Base-by-base conservation (phyloP, 345 rosid genomes). In the Eucalyptus cloeziana region DNA sequence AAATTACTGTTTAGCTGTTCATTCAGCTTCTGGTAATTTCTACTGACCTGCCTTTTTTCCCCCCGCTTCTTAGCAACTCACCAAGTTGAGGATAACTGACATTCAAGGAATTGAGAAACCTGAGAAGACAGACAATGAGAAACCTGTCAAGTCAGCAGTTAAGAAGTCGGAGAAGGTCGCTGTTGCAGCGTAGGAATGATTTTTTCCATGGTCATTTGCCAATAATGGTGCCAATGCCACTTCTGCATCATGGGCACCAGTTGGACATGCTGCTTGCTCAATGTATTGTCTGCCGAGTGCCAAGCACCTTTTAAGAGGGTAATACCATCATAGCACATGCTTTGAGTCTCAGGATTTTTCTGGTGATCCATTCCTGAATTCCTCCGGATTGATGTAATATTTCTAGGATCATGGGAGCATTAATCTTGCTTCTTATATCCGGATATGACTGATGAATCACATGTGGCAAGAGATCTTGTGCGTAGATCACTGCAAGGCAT, bases 31-130 rank as follows among this genome's bases (percentile, higher is more conserved):
- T 86, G 37, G 49, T 51, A 45, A 51, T 62, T 85, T 85, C 81
- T 31, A 52, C 79, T 90, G 10, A 90, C 37, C 45, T 87, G 27
- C 50, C 31, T 80, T 90, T 88, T 6, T 17, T 10, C 4, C 2
- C 45, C 7, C 22, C 2, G n/a, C 45, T 4, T 56, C 62, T 88
- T 96, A 98, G 99, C 99, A 98, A 93, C 91, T 98, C 89, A 98
- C 99, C 2, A 96, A 96, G 91, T 93, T 98, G 94, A 96, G 99
- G 92, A 98, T 97, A 93, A 94, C 96, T 31, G 97, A 96, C 89
- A 95, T 98, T 89, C 94, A 96, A 94, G 99, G 99, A 91, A 96
- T 97, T 85, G 96, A 92, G 90, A 95, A 95, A 92, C 97, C 96
- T 27, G 93, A 93, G 92, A 67, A 86, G 31, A 89, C 88, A 88